Evolutionary conservation across 257 asterid species (phyloP).

Genomic region (Solanum stenotomum): DNA sequence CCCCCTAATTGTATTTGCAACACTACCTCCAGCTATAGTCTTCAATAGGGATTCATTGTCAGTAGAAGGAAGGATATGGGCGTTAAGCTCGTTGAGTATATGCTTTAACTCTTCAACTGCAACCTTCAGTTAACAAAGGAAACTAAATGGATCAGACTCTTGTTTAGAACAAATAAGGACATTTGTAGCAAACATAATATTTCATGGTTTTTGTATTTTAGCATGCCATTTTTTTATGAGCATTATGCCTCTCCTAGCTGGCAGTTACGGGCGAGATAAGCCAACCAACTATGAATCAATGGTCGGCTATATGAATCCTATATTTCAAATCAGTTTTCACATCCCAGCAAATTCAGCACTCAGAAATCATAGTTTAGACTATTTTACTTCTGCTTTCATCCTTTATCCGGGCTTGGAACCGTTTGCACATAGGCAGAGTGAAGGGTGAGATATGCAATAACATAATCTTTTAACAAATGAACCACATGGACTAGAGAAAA

Average conservation of each 20-base stretch:
- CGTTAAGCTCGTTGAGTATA: conserved; percentile 52
- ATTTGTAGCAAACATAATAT: neutral
- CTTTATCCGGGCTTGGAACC: neutral
- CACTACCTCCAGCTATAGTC: conserved; percentile 98
- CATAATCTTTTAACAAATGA: neutral
- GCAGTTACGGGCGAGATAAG: neutral
- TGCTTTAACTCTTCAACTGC: conserved; percentile 61
- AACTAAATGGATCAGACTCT: neutral
- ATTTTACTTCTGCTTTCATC: neutral
- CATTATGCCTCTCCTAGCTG: neutral
- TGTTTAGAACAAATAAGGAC: neutral
- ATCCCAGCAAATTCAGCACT: neutral
- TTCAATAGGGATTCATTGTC: conserved; percentile 37
- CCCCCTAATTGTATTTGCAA: conserved; percentile 92
- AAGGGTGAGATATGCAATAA: neutral
- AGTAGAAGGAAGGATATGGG: conserved; percentile 36
- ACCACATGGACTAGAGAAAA: neutral
- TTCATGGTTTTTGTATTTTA: neutral
- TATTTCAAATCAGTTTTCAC: neutral
- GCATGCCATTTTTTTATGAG: neutral
- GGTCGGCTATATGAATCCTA: neutral
- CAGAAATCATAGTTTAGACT: neutral
- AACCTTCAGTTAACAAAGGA: conserved; percentile 39
- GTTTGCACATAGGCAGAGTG: neutral
- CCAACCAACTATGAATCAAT: neutral